A percentile compares a stretch with the other conserved stretches of the same genome.
phyloP scores from a whole-genome alignment of 2,329 filamentous ascomycete genomes.

The Neonectria faginata region DNA sequence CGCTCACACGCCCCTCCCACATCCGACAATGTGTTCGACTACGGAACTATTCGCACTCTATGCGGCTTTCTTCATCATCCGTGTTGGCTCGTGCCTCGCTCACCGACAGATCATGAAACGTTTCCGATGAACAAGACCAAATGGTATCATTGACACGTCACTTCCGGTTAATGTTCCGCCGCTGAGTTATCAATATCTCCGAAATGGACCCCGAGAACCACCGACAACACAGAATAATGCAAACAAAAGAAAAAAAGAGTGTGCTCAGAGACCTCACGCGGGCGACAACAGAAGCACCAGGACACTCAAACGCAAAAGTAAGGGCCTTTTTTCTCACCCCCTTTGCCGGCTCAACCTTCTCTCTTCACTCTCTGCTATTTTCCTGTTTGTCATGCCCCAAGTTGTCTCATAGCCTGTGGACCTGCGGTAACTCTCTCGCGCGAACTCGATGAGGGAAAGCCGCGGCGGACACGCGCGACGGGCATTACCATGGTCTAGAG shows the following conservation, averaged over 20 bases:
- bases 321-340: background rate
- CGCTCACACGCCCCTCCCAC: constrained; percentile 2
- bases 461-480: background rate
- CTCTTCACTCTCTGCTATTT: background rate
- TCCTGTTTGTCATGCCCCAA: background rate
- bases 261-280: background rate
- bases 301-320: background rate
- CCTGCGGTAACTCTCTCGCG: background rate
- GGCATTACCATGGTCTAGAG: constrained; percentile 21
- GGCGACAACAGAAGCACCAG: background rate
- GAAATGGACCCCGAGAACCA: background rate
- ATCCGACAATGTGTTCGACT: background rate
- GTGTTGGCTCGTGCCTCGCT: background rate
- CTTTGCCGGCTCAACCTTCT: background rate
- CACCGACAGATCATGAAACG: background rate
- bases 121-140: background rate
- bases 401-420: background rate
- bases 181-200: background rate
- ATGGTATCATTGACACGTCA: background rate
- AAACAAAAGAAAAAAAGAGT: background rate
- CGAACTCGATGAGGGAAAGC: background rate
- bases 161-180: background rate
- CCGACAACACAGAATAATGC: background rate
- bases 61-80: constrained; percentile 2
- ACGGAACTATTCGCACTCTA: background rate